Percentiles rank a stretch among this genome's conserved stretches.
Conservation (phyloP, 257 asterid species). For the Penstemon barbatus region DNA sequence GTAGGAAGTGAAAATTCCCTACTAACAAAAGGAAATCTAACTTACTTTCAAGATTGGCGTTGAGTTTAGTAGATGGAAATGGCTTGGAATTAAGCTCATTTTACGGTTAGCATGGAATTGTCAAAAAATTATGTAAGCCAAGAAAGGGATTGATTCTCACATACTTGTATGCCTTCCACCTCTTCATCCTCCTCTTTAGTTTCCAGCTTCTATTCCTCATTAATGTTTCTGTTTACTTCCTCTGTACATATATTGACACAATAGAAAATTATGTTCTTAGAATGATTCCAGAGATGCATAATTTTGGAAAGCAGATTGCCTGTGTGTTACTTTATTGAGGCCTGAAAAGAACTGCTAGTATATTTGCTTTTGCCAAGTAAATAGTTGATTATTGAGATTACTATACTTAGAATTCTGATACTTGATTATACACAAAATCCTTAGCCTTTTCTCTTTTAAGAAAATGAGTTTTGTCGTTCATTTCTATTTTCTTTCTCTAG, state of each 20-base stretch:
- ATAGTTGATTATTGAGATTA: too few relatives aligned
- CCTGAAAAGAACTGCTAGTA: not conserved
- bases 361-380: not conserved
- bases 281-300: not conserved
- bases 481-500: not conserved
- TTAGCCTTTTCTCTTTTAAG: constrained; percentile 6
- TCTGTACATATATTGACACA: not conserved
- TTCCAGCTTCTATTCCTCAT: not conserved
- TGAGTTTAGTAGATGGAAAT: not conserved
- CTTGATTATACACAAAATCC: not conserved
- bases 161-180: not conserved
- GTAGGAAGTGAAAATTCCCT: not conserved
- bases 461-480: not conserved
- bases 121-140: not conserved
- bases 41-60: not conserved
- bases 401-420: too few relatives aligned
- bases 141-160: not conserved
- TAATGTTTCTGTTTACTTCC: not conserved
- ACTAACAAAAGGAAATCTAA: not conserved
- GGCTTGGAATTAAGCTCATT: not conserved
- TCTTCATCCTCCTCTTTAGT: not conserved
- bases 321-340: not conserved
- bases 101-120: too few relatives aligned
- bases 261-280: not conserved
- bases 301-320: not conserved